Conservation (phyloP, 2,329 filamentous ascomycete species). For the Aspergillus phoenicis region DNA sequence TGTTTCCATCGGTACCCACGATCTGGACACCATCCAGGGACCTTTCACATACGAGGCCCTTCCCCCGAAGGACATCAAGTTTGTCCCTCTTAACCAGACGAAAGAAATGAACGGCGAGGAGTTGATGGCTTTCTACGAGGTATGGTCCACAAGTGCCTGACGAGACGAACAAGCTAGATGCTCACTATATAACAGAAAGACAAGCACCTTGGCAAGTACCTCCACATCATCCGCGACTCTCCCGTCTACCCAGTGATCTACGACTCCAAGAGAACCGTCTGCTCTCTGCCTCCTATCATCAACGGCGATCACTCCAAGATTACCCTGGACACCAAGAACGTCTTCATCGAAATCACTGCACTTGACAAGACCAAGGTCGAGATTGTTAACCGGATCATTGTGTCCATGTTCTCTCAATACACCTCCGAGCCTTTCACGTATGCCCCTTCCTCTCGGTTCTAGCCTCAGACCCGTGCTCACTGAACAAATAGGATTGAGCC, state of each 20-base stretch:
- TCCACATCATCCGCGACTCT: constrained; percentile 92
- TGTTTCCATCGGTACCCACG: constrained; percentile 96
- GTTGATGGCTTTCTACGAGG: constrained; percentile 90
- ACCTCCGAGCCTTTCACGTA: constrained; percentile 81
- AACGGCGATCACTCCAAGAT: constrained; percentile 98
- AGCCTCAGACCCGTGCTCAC: constrained; percentile 8
- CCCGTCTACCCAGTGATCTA: constrained; percentile 95
- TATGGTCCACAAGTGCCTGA: constrained; percentile 29
- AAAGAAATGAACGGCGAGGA: constrained; percentile 84
- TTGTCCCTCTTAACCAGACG: constrained; percentile 86
- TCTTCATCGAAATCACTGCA: constrained; percentile 96
- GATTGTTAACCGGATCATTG: constrained; percentile 92
- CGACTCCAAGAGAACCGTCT: constrained; percentile 82
- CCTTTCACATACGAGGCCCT: constrained; percentile 97
- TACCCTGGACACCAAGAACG: constrained; percentile 82
- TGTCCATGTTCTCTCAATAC: constrained; percentile 96
- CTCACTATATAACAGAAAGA: constrained; percentile 65
- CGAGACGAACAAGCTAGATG: not conserved
- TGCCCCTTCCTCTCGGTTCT: constrained; percentile 18
- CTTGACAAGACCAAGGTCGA: constrained; percentile 96
- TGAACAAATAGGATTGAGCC: constrained; percentile 68
- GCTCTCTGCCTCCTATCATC: constrained; percentile 95
- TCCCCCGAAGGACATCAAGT: constrained; percentile 87
- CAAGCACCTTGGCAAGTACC: constrained; percentile 83
- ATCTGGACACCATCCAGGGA: constrained; percentile 87